Evolutionary conservation across 1,284 basidiomycete species (phyloP), one percentile per base, ranked within the genome.

Genomic region (Malassezia arunalokei): DNA sequence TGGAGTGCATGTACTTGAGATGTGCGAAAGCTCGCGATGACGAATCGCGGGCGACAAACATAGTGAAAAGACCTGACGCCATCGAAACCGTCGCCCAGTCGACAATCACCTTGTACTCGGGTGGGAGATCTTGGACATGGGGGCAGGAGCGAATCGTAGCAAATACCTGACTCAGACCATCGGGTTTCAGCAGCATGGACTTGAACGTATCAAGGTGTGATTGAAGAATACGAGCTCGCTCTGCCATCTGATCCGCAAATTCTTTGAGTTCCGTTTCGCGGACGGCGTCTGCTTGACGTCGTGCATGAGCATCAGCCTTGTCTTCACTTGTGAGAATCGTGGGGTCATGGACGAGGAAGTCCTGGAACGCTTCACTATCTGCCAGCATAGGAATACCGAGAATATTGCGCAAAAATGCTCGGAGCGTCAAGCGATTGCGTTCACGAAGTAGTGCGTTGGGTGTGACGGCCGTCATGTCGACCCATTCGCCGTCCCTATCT

Each of bases 61-160:
- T 82, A 63, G 92, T 88, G 74, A 96, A 99, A 45, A 96, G 83
- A 3, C 92, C 94, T 5, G 91, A 92, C 0, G 92, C 94, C n/a
- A 65, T 56, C 39, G 62, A 66, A 73, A 96, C 95, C 49, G 90
- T 80, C 3, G 86, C 92, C 92, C 94, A 99, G 74, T 95, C 90
- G 11, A 95, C 72, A 32, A 96, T 85, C 43, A 88, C 86, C 61
- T 82, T 79, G 69, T 92, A 96, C 60, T 89, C 86, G 7, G 78
- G 74, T 1, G 94, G 92, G 29, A 99, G 76, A 63, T 85, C 81
- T 54, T 81, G 79, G 6, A 92, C 82, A 54, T 82, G 77, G 8
- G 86, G 81, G 3, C 86, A 91, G 27, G 80, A 75, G 73, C 89
- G 86, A 73, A 99, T 87, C 3, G 84, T 85, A 9, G 82, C 81